A percentile compares a stretch with the other conserved stretches of the same genome.
Evolutionary conservation across 2,329 filamentous ascomycete species (phyloP).

Genomic region (Pyrenophora teres): DNA sequence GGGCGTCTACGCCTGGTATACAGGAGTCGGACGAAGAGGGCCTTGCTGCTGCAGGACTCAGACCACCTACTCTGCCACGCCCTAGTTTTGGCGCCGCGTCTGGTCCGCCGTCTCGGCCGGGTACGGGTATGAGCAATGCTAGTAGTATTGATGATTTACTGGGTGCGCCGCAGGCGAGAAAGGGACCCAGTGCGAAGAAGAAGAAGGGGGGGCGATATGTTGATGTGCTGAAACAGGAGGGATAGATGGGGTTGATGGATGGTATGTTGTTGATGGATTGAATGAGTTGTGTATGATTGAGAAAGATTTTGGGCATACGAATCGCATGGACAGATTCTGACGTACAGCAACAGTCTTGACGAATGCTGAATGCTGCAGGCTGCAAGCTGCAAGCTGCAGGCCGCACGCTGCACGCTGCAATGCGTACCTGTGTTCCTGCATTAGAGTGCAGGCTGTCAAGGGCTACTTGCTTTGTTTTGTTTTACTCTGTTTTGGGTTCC

Average conservation of each 20-base stretch:
- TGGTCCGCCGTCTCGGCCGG: slow-evolving; percentile 55
- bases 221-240: slow-evolving; percentile 64
- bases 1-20: slow-evolving; percentile 42
- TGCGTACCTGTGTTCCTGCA: too few species aligned
- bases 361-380: background rate
- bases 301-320: background rate
- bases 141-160: slow-evolving; percentile 93
- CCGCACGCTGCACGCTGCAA: too few species aligned
- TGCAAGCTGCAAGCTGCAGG: too few species aligned
- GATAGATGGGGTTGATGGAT: background rate
- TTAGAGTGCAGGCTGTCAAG: too few species aligned
- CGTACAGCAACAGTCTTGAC: background rate
- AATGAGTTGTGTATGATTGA: slow-evolving; percentile 4
- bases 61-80: slow-evolving; percentile 29
- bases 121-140: slow-evolving; percentile 86
- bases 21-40: slow-evolving; percentile 38
- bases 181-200: slow-evolving; percentile 60
- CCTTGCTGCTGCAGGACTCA: slow-evolving; percentile 9
- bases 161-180: slow-evolving; percentile 72
- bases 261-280: background rate
- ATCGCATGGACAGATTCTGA: background rate
- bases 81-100: slow-evolving; percentile 31
- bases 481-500: too few species aligned
- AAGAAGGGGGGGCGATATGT: slow-evolving; percentile 90
- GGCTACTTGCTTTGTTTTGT: too few species aligned